phyloP scores from a whole-genome alignment of 2,329 filamentous ascomycete species.

The Diaporthe aspalathi region DNA sequence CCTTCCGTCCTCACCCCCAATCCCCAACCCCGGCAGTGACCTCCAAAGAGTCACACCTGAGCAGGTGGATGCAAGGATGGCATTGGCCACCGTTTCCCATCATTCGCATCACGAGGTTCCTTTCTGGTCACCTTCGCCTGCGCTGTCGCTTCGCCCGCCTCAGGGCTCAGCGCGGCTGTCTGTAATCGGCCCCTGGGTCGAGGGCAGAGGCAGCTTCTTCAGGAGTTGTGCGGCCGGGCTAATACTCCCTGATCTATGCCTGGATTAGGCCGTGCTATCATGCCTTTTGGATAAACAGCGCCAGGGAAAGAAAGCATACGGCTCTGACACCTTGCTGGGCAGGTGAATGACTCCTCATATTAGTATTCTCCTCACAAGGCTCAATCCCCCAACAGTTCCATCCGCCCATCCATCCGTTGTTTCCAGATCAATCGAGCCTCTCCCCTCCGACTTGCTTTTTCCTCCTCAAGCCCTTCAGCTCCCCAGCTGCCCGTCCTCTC shows the following conservation, averaged over 20 bases:
- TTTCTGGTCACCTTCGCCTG: conserved; percentile 12
- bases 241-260: conserved; percentile 9
- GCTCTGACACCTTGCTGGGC: too few relatives aligned
- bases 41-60: conserved; percentile 4
- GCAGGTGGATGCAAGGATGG: conserved; percentile 27
- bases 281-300: background rate
- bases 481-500: background rate
- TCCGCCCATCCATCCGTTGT: background rate
- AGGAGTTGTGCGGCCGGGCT: background rate
- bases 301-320: background rate
- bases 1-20: background rate
- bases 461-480: conserved; percentile 33
- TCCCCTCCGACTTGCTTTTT: conserved; percentile 1
- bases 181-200: too few relatives aligned
- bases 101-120: conserved; percentile 14
- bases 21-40: conserved; percentile 1
- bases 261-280: conserved; percentile 1
- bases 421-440: conserved; percentile 23
- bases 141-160: conserved; percentile 10
- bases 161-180: background rate
- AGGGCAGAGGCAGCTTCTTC: background rate
- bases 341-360: conserved; percentile 12
- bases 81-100: conserved; percentile 22
- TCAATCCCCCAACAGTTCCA: background rate
- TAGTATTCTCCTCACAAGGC: background rate